Conservation (phyloP, 2,329 filamentous ascomycete species). For the Calonectria crousiana region DNA sequence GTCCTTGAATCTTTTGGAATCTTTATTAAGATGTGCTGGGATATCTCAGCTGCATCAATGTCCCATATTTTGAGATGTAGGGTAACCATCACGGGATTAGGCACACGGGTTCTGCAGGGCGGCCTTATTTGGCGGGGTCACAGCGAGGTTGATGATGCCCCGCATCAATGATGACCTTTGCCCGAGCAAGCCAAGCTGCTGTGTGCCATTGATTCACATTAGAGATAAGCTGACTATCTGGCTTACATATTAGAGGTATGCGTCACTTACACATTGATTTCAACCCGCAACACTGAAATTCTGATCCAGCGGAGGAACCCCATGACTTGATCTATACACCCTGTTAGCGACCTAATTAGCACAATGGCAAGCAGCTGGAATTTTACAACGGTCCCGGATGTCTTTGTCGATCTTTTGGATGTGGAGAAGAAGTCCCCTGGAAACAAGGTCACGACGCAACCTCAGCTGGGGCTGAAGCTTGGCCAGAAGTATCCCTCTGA, state of each 20-base stretch:
- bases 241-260: background rate
- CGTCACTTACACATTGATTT: background rate
- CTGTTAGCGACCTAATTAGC: background rate
- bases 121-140: background rate
- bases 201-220: background rate
- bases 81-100: background rate
- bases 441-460: constrained; percentile 54
- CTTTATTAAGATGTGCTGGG: too few species aligned
- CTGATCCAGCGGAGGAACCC: background rate
- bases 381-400: constrained; percentile 41
- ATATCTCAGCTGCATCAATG: too few species aligned
- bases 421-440: constrained; percentile 42
- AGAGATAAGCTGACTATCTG: background rate
- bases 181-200: background rate
- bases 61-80: background rate
- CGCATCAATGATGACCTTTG: background rate
- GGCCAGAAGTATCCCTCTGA: constrained; percentile 60
- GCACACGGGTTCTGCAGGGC: background rate
- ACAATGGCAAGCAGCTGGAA: constrained; percentile 38
- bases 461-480: constrained; percentile 66
- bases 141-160: background rate
- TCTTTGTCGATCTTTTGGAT: constrained; percentile 59
- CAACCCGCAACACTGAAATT: background rate
- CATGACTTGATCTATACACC: background rate
- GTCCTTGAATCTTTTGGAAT: too few species aligned